A percentile compares a stretch with the other conserved stretches of the same genome.
Conservation (phyloP, 768 basidiomycete species). For the Gyrodon lividus region DNA sequence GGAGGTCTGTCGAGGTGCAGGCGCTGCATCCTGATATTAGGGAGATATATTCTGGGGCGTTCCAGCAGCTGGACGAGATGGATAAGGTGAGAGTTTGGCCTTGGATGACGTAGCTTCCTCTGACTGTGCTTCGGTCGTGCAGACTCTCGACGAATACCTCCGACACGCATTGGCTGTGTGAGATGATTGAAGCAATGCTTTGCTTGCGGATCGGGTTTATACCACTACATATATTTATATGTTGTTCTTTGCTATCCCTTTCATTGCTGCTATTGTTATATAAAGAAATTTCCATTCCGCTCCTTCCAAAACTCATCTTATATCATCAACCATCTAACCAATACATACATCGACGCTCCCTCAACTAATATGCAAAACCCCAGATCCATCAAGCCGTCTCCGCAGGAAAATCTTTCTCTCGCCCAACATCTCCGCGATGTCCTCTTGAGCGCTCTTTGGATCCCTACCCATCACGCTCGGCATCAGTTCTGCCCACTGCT, state of each 20-base stretch:
- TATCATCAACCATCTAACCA: background rate
- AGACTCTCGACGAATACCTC: slow-evolving; percentile 34
- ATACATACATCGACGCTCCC: background rate
- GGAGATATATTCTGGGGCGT: slow-evolving; percentile 68
- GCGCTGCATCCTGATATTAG: slow-evolving; percentile 67
- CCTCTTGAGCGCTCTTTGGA: background rate
- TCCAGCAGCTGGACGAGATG: slow-evolving; percentile 76
- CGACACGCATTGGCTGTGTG: slow-evolving; percentile 21
- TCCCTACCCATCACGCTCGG: background rate
- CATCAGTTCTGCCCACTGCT: background rate
- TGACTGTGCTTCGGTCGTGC: background rate
- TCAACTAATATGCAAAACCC: slow-evolving; percentile 18
- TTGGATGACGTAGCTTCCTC: background rate
- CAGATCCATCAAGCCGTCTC: slow-evolving; percentile 18
- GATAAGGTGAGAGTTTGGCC: slow-evolving; percentile 56
- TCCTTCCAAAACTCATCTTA: background rate
- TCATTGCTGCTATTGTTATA: no score
- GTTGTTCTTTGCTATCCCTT: background rate
- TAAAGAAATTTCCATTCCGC: no score
- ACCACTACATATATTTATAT: background rate
- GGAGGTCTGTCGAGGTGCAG: slow-evolving; percentile 56
- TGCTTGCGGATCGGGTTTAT: background rate
- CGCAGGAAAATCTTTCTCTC: slow-evolving; percentile 14
- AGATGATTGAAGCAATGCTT: slow-evolving; percentile 5
- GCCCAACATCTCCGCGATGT: slow-evolving; percentile 8